Conservation (phyloP, 164 flowering plant genomes). For the Aristolochia contorta region DNA sequence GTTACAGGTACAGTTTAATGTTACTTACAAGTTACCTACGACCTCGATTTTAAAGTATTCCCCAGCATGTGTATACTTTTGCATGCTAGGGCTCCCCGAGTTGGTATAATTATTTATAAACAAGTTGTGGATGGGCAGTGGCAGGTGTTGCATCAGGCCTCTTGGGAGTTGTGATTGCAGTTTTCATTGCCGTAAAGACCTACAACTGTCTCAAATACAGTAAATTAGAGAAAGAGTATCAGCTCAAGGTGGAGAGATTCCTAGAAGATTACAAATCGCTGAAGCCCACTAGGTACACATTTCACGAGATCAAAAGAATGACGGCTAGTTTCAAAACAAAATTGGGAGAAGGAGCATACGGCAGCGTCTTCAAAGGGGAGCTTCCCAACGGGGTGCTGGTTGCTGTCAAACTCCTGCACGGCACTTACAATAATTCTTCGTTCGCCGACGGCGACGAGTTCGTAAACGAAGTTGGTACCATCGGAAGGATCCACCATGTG, state of each 20-base stretch:
- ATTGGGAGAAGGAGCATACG: constrained; percentile 31
- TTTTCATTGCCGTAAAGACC: background rate
- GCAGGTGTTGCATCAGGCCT: background rate
- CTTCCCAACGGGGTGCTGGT: constrained; percentile 7
- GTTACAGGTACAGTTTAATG: background rate
- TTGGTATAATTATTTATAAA: too few relatives aligned
- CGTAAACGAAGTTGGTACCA: constrained; percentile 25
- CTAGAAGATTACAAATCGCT: constrained; percentile 15
- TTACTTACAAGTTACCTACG: too few relatives aligned
- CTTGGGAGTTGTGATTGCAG: background rate
- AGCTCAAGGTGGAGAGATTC: constrained; percentile 6
- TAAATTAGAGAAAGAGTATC: background rate
- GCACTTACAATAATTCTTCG: too few relatives aligned
- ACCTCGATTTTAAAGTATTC: too few relatives aligned
- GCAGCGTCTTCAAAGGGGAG: constrained; percentile 4
- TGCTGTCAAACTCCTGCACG: background rate
- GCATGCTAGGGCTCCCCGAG: too few relatives aligned
- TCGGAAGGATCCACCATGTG: constrained; percentile 9
- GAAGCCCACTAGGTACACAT: constrained; percentile 23
- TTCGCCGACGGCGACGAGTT: constrained; percentile 16
- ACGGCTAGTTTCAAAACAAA: constrained; percentile 26
- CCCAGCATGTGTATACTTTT: too few relatives aligned
- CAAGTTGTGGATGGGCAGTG: too few relatives aligned
- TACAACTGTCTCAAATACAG: background rate
- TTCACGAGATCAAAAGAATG: constrained; percentile 24